A percentile compares a stretch with the other conserved stretches of the same genome.
These are phyloP conservation scores for Fusarium fujikuroi DNA, from an alignment of 2,329 filamentous ascomycete genomes.

Conservation along the genomic window DNA sequence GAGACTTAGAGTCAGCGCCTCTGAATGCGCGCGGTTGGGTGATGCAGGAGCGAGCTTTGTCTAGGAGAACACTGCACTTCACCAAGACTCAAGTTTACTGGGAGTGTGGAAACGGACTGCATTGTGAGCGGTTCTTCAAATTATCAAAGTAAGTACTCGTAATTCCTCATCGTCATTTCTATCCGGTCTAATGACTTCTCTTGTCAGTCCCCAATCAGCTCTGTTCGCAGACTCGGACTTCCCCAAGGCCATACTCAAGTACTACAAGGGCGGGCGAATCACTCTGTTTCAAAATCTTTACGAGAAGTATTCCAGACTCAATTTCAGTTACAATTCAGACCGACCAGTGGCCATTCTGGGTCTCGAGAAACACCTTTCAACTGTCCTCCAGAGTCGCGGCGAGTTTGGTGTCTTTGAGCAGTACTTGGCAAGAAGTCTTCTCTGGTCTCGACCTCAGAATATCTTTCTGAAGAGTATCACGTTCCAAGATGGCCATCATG, in stretches of 20 bases:
- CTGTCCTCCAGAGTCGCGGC: not conserved
- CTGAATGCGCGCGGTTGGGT: slow-evolving; percentile 42
- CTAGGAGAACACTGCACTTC: slow-evolving; percentile 6
- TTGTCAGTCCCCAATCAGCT: not conserved
- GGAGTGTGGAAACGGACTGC: not conserved
- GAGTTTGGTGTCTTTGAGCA: not conserved
- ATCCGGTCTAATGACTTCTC: not conserved
- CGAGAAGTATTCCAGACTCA: not conserved
- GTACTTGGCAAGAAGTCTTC: not conserved
- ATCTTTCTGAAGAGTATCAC: not conserved
- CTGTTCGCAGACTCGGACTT: slow-evolving; percentile 1
- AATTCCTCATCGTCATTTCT: accelerated
- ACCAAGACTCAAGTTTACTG: not conserved
- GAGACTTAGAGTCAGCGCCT: not conserved
- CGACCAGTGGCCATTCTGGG: not conserved
- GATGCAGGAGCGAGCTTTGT: slow-evolving; percentile 6
- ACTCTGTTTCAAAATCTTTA: not conserved
- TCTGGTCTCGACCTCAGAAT: not conserved
- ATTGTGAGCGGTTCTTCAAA: slow-evolving; percentile 1
- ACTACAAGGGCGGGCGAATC: not conserved
- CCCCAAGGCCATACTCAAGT: not conserved
- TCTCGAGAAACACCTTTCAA: not conserved
- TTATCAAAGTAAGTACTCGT: not conserved
- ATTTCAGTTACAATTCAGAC: not conserved
- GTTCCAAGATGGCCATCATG: not conserved